Conservation (phyloP, 768 basidiomycete species). For the Hypsizygus marmoreus region DNA sequence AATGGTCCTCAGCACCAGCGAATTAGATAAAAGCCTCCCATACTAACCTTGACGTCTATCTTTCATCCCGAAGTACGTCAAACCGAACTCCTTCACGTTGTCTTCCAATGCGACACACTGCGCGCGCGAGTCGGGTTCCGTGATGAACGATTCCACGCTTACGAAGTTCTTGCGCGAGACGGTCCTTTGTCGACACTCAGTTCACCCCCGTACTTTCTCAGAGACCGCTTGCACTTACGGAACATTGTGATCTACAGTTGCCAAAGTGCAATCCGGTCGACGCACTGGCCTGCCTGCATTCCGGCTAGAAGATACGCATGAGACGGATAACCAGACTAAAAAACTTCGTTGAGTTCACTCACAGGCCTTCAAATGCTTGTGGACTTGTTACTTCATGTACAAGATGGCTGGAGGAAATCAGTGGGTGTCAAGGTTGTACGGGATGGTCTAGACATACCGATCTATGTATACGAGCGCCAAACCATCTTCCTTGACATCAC, state of each 20-base stretch:
- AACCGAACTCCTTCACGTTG: slow-evolving; percentile 88
- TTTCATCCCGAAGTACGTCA: slow-evolving; percentile 90
- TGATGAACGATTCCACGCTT: slow-evolving; percentile 70
- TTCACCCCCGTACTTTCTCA: too few species aligned
- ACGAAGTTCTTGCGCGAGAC: slow-evolving; percentile 75
- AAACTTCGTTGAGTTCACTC: slow-evolving; percentile 26
- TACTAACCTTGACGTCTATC: slow-evolving; percentile 80
- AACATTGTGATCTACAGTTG: slow-evolving; percentile 87
- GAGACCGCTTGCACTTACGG: too few species aligned
- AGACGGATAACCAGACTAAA: slow-evolving; percentile 7
- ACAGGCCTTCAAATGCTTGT: slow-evolving; percentile 90
- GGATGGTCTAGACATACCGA: slow-evolving; percentile 45
- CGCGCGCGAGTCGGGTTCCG: slow-evolving; percentile 82
- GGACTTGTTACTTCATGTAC: slow-evolving; percentile 95
- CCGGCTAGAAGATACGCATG: slow-evolving; percentile 43
- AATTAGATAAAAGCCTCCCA: not conserved
- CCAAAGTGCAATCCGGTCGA: slow-evolving; percentile 85
- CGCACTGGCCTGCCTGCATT: slow-evolving; percentile 78
- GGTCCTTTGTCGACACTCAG: too few species aligned
- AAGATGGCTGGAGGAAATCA: slow-evolving; percentile 41
- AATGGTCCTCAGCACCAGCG: slow-evolving; percentile 6
- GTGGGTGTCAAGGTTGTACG: not conserved
- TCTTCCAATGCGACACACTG: slow-evolving; percentile 85
- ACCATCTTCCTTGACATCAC: slow-evolving; percentile 74
- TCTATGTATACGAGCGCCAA: slow-evolving; percentile 84